Conservation (phyloP, 768 basidiomycete genomes). For the Auriscalpium vulgare region DNA sequence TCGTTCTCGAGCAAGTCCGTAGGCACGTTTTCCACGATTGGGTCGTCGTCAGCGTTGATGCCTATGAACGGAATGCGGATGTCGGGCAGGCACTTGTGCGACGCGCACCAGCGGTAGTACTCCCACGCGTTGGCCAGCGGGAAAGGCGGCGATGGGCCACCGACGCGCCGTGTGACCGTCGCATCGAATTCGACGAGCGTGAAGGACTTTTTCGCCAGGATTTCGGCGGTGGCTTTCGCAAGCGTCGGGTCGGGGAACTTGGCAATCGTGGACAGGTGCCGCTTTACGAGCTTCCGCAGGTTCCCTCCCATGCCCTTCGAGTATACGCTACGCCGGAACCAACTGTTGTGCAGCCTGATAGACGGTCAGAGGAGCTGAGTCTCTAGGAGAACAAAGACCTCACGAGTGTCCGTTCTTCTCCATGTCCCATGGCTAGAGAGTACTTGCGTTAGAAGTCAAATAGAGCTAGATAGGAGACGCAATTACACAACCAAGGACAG, state of each 20-base stretch:
- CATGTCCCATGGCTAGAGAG: slow-evolving; percentile 44
- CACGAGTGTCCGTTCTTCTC: slow-evolving; percentile 28
- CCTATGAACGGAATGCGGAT: slow-evolving; percentile 70
- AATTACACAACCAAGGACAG: slow-evolving; percentile 70
- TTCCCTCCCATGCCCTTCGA: slow-evolving; percentile 76
- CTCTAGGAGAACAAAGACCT: slow-evolving; percentile 9
- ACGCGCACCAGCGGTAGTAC: slow-evolving; percentile 49
- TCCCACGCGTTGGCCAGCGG: slow-evolving; percentile 37
- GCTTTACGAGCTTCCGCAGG: slow-evolving; percentile 47
- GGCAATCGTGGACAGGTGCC: slow-evolving; percentile 40
- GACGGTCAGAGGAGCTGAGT: slow-evolving; percentile 4
- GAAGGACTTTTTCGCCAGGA: slow-evolving; percentile 42
- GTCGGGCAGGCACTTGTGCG: slow-evolving; percentile 48
- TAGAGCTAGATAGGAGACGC: slow-evolving; percentile 9
- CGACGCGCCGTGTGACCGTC: slow-evolving; percentile 56
- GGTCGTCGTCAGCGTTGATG: slow-evolving; percentile 72
- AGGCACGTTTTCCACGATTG: slow-evolving; percentile 59
- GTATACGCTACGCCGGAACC: slow-evolving; percentile 57
- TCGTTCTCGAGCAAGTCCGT: slow-evolving; percentile 42
- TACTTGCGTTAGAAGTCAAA: slow-evolving; percentile 1
- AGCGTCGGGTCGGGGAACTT: slow-evolving; percentile 44
- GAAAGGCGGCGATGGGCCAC: slow-evolving; percentile 47
- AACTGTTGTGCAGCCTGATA: slow-evolving; percentile 45
- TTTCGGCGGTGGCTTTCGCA: slow-evolving; percentile 37
- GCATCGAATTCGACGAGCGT: slow-evolving; percentile 54